Percentiles rank a stretch among this genome's conserved stretches.
phyloP scores from a whole-genome alignment of 208 protist genomes.

The Wallacemonas sp. region DNA sequence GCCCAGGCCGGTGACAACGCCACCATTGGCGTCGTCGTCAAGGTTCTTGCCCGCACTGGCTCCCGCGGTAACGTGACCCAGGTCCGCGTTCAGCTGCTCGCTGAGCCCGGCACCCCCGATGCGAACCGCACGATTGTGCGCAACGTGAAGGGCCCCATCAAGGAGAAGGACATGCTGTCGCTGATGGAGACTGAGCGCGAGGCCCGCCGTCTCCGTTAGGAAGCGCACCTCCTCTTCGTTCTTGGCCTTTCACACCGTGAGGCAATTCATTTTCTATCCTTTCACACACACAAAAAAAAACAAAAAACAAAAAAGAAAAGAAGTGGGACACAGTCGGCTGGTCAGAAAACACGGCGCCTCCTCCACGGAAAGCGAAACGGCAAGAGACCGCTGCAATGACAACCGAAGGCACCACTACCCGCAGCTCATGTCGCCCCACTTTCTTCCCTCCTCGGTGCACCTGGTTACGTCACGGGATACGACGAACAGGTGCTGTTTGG shows the following conservation, averaged over 20 bases:
- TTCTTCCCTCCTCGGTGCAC: no score
- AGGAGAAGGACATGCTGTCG: conserved; percentile 98
- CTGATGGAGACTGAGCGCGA: conserved; percentile 99
- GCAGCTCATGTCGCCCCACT: no score
- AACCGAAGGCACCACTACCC: no score
- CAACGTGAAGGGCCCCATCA: conserved; percentile 99
- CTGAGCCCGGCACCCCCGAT: conserved; percentile 83
- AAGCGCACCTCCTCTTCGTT: conserved; percentile 6
- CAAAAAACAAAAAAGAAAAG: background rate
- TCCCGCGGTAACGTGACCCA: conserved; percentile 99
- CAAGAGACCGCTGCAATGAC: no score
- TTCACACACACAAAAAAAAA: conserved; percentile 22
- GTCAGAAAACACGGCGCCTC: no score
- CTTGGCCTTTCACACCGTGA: conserved; percentile 19
- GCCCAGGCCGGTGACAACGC: conserved; percentile 72
- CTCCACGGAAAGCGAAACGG: no score
- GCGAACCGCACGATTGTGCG: conserved; percentile 97
- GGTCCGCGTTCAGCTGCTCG: conserved; percentile 96
- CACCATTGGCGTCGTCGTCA: conserved; percentile 96
- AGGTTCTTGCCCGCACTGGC: conserved; percentile 98
- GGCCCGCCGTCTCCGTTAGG: conserved; percentile 98
- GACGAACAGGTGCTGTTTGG: no score
- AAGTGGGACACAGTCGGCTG: background rate
- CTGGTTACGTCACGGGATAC: no score
- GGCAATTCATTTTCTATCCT: conserved; percentile 21